phyloP scores from a whole-genome alignment of 768 basidiomycete genomes.

The Macrolepiota fuliginosa region DNA sequence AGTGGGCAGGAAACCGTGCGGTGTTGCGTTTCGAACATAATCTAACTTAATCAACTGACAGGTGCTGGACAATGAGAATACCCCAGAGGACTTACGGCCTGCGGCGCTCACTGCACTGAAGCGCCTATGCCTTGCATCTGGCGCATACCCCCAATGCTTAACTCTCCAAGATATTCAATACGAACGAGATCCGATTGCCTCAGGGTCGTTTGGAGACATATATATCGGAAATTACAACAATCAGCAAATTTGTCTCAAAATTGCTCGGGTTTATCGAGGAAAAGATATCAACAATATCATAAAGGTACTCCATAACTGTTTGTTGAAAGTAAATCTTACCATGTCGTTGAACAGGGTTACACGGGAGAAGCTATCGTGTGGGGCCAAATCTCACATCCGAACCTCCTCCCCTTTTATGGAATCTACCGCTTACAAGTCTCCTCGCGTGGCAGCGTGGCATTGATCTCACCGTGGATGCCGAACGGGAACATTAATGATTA shows the following conservation, averaged over 20 bases:
- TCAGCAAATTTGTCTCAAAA: conserved; percentile 12
- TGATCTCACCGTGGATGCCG: conserved; percentile 16
- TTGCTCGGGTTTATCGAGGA: conserved; percentile 16
- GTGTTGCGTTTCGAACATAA: neutral
- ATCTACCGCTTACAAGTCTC: conserved; percentile 5
- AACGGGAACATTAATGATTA: conserved; percentile 13
- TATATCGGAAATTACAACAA: neutral
- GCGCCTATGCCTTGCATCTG: neutral
- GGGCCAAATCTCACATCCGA: conserved; percentile 11
- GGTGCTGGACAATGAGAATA: neutral
- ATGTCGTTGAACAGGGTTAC: neutral
- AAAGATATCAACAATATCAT: conserved; percentile 17
- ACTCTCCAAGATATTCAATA: neutral
- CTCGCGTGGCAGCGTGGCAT: neutral
- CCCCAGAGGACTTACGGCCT: neutral
- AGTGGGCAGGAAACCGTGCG: neutral
- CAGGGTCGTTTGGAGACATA: conserved; percentile 6
- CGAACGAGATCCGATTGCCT: neutral
- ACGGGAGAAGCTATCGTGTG: conserved; percentile 13
- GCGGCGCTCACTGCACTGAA: neutral
- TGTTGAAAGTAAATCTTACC: neutral
- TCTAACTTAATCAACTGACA: neutral
- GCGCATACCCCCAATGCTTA: conserved; percentile 4
- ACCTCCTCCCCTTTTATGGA: conserved; percentile 15
- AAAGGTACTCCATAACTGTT: conserved; percentile 15